A percentile compares a stretch with the other conserved stretches of the same genome.
These are phyloP conservation scores for Tubosaeta brunneosetosa DNA, from an alignment of 768 basidiomycete genomes.

Conservation along the genomic window DNA sequence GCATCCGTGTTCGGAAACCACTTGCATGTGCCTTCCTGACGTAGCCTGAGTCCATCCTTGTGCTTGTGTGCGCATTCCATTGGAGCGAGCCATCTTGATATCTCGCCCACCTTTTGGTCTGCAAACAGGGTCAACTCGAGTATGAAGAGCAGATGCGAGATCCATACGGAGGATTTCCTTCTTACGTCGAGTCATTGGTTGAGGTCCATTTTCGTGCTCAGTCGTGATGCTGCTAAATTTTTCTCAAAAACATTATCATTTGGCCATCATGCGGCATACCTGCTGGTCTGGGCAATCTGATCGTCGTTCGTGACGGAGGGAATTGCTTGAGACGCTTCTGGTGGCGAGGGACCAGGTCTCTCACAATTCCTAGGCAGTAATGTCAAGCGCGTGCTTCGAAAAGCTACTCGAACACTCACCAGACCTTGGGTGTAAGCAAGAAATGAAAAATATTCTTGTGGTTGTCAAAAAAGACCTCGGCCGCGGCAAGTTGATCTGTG, in stretches of 20 bases:
- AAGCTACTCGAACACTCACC: background rate
- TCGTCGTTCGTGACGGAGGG: too few relatives aligned
- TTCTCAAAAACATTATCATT: background rate
- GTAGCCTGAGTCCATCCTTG: background rate
- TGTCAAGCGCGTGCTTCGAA: background rate
- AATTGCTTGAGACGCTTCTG: background rate
- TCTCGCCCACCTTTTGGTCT: slow-evolving; percentile 1
- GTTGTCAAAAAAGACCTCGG: background rate
- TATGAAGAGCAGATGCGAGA: too few relatives aligned
- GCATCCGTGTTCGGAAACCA: background rate
- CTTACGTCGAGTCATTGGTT: background rate
- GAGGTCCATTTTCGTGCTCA: background rate
- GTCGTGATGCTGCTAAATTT: background rate
- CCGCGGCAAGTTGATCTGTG: background rate
- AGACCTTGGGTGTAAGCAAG: background rate
- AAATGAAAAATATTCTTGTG: background rate
- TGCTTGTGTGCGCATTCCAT: background rate
- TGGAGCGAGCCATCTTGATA: background rate
- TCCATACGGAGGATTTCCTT: background rate
- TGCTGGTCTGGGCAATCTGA: background rate
- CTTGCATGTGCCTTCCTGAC: slow-evolving; percentile 1
- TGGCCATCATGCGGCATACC: background rate
- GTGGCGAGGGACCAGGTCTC: background rate
- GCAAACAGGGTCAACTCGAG: background rate
- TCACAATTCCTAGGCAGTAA: background rate